Base-by-base conservation (phyloP, 768 basidiomycete genomes). In the Tricholomella constricta region DNA sequence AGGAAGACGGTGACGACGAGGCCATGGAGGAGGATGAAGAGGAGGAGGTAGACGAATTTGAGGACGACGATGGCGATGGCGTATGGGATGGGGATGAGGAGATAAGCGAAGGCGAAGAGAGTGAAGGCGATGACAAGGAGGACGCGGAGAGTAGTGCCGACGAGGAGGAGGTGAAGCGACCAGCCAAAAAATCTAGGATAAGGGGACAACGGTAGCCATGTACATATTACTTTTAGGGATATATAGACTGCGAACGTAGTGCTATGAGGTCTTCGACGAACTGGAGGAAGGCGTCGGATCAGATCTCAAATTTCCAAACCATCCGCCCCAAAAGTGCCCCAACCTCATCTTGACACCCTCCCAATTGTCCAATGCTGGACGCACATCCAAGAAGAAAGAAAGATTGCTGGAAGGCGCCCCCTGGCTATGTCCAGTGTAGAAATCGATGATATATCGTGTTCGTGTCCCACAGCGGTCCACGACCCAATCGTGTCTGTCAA, bases 401-500 rank as follows among this genome's bases (percentile, higher is more conserved):
- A 91, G 70, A 51, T 82, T 79, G 52, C 74, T 77, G 20, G 76
- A 69, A 1, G 75, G 62, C 10, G 81, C 62, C 11, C 69, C 73
- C 22, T 73, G 63, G 40, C 69, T 74, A 29, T 83, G 83, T 15
- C 96, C 96, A 3, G 91, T 89, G 74, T 99, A 99, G 71, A 98
- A 99, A 72, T 99, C 97, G 63, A 99, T 97, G 54, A 99, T 85
- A 73, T 99, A 99, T 45, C 96, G 86, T 66, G 94, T 78, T 52
- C 83, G 85, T 8, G 82, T 83, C 5, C 94, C 96, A 65, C 95
- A 97, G 29, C 96, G 86, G 69, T 97, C 94, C 45, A 99, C 86
- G 45, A 92, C 69, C 97, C 97, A 99, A 69, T 98, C 96, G 60
- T 99, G 97, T 48, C 93, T 78, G 68, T 99, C 97, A 70, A 99